Conservation (phyloP, 192 early-diverging fungal genomes). For the Linnemannia hyalina region DNA sequence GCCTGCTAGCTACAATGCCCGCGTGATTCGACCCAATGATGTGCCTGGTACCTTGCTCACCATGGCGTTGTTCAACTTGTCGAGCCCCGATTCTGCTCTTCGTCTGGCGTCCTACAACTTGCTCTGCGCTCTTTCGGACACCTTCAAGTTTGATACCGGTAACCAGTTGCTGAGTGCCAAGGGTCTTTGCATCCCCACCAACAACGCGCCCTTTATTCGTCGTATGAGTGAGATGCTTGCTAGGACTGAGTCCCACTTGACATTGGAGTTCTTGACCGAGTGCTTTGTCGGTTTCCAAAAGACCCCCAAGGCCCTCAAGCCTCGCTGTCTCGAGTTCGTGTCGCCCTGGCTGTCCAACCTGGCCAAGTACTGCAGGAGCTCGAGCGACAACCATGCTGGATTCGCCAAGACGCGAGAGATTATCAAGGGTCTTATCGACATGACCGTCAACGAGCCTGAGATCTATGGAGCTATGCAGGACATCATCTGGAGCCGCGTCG, state of each 20-base stretch:
- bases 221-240: constrained; percentile 88
- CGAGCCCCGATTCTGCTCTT: constrained; percentile 83
- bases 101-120: constrained; percentile 92
- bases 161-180: constrained; percentile 83
- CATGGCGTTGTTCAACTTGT: constrained; percentile 92
- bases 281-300: constrained; percentile 85
- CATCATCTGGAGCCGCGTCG: constrained; percentile 87
- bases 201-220: constrained; percentile 87
- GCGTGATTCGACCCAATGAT: constrained; percentile 86
- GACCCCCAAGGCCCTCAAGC: constrained; percentile 78
- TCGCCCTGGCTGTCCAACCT: constrained; percentile 91
- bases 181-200: constrained; percentile 90
- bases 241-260: constrained; percentile 79
- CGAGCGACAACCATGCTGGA: constrained; percentile 63
- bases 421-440: constrained; percentile 81
- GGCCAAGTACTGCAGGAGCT: constrained; percentile 67
- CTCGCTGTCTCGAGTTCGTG: constrained; percentile 90
- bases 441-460: constrained; percentile 86
- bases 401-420: constrained; percentile 80
- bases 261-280: constrained; percentile 91
- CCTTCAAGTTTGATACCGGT: constrained; percentile 88
- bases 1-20: constrained; percentile 73
- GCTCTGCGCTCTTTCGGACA: constrained; percentile 83
- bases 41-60: constrained; percentile 94
- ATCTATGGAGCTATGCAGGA: constrained; percentile 90